phyloP scores from a whole-genome alignment of 768 basidiomycete genomes.

The Mycena latifolia region DNA sequence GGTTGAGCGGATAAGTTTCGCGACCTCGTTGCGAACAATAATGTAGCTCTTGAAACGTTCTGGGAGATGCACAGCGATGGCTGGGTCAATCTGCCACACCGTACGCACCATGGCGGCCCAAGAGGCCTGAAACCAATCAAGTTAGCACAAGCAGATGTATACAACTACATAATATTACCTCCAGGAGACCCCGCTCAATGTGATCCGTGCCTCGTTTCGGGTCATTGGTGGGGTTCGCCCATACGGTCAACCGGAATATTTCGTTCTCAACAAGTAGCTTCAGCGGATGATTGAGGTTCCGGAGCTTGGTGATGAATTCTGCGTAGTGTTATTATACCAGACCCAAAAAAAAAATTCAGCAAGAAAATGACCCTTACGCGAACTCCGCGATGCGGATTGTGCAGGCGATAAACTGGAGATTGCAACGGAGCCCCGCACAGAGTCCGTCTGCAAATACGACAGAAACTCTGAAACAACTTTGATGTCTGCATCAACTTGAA shows the following conservation, averaged over 20 bases:
- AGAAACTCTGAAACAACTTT: slow-evolving; percentile 89
- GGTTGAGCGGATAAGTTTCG: slow-evolving; percentile 78
- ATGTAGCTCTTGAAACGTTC: slow-evolving; percentile 85
- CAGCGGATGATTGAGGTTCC: slow-evolving; percentile 79
- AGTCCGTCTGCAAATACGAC: slow-evolving; percentile 80
- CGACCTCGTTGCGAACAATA: slow-evolving; percentile 76
- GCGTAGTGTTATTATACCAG: slow-evolving; percentile 16
- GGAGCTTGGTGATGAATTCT: slow-evolving; percentile 74
- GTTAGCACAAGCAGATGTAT: slow-evolving; percentile 1
- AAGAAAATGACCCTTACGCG: slow-evolving; percentile 50
- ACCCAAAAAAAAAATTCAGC: neutral
- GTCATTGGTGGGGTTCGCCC: slow-evolving; percentile 91
- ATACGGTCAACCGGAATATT: slow-evolving; percentile 86
- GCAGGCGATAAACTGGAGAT: slow-evolving; percentile 74
- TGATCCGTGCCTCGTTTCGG: slow-evolving; percentile 74
- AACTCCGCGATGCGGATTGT: slow-evolving; percentile 56
- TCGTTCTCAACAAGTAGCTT: slow-evolving; percentile 92
- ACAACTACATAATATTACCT: slow-evolving; percentile 56
- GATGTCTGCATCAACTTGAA: slow-evolving; percentile 91
- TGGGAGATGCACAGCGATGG: slow-evolving; percentile 84
- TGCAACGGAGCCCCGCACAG: slow-evolving; percentile 66
- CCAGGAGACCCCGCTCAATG: slow-evolving; percentile 67
- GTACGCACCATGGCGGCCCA: slow-evolving; percentile 80
- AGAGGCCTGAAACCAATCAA: slow-evolving; percentile 53
- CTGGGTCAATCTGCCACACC: slow-evolving; percentile 87